Base-by-base conservation (phyloP, 345 rosid genomes). In the Eucalyptus caleyi region DNA sequence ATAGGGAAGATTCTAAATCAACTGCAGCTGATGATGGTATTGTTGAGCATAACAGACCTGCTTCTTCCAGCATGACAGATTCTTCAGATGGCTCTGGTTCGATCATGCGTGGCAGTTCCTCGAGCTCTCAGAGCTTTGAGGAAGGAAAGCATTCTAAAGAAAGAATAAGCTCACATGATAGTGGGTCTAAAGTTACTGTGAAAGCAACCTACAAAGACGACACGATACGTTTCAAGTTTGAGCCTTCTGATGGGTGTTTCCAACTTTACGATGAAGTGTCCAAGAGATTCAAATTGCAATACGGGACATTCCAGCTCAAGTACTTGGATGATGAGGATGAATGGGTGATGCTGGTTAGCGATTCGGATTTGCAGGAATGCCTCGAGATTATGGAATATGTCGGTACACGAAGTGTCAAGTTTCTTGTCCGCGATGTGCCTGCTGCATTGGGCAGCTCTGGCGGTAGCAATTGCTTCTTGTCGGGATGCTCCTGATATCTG, bases 271-370 rank as follows among this genome's bases (percentile, higher is more conserved):
- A 95, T 87, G 97, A 97, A 93, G 96, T 96, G 40, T 95, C 93
- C 37, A 95, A 91, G 91, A 94, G 99, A 87, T 95, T 97, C 94
- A 96, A 94, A 88, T 82, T 97, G 87, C 95, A 94, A 87, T 93
- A 90, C 6, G 97, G 96, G 12, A 89, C 94, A 6, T 97, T 97
- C 95, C 97, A 94, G 91, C 96, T 97, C 88, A 96, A 94, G 92
- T 97, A 97, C 88, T 90, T 97, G 50, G 99, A 97, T 16, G 99
- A 97, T 16, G 99, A 97, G 89, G 97, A 96, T 32, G 99, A 97
- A 90, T 97, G 99, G 99, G 98, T 97, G 89, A 88, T 97, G 94
- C 88, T 97, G 72, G 93, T 93, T 40, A 94, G 90, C 54, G 97
- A 97, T 90, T 94, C 94, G 6, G 99, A 97, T 93, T 94, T 96